Evolutionary conservation across 1,139 yeast genomes (phyloP), one percentile per base, ranked within the genome.

Genomic region (Kodamaea alishanica): DNA sequence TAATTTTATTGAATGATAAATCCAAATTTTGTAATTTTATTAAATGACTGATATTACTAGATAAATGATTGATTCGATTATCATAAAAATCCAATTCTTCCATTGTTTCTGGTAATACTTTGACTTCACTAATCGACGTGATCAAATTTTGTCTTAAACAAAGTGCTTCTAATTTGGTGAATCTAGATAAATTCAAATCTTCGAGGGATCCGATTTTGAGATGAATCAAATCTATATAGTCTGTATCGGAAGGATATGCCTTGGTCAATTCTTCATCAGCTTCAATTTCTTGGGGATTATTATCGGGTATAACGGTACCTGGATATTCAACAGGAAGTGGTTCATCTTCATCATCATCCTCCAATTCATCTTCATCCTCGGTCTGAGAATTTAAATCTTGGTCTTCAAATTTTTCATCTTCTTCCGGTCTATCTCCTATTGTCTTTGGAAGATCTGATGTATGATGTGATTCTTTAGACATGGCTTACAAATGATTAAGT

Each of bases 31-130:
- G 73, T 54, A 92, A 63, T 23, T 78, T 73, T 8, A 61, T 63
- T 50, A 88, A 75, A 42, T 79, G 80, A 42, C 75, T 77, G 30
- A 88, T 60, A 49, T 77, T 81, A 42, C 77, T 73, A 10, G 92
- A 84, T 39, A 92, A 87, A 56, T 90, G 97, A 46, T 84, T 80
- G 49, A 94, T 84, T 50, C 96, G 69, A 63, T 94, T 94, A 61
- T 94, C 98, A 57, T 94, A 94, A 28, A 90, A 70, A 58, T 92
- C 98, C 47, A 94, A 66, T 48, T 89, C 95, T 49, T 79, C 86
- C 50, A 92, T 52, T 0, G 70, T 69, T 1, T 72, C 78, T 1
- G 73, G 70, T 15, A 90, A 58, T 2, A 71, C 77, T 45, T 82
- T 87, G 9, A 89, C 69, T 9, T 81, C 94, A 34, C 81, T 77